These are phyloP conservation scores for Hyparrhenia diplandra DNA, from an alignment of 176 grass and related monocot genomes.

Conservation along the genomic window DNA sequence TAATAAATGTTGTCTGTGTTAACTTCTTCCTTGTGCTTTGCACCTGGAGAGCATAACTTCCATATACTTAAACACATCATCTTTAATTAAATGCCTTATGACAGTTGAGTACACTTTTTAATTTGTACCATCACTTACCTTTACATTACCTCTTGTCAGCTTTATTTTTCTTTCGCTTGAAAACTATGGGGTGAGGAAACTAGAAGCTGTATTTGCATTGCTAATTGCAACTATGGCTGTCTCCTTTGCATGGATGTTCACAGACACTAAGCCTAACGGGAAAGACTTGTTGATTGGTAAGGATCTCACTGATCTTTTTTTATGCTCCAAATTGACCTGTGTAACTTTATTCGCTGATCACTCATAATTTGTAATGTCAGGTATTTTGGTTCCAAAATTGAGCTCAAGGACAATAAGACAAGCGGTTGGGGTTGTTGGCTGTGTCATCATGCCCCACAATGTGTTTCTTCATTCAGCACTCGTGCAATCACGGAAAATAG, in stretches of 20 bases:
- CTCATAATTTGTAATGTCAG: conserved; percentile 31
- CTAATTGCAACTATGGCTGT: conserved; percentile 90
- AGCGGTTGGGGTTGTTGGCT: conserved; percentile 95
- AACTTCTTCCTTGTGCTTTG: conserved; percentile 5
- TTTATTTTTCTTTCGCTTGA: conserved; percentile 96
- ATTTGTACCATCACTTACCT: not conserved
- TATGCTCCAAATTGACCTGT: not conserved
- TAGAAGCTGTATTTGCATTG: conserved; percentile 87
- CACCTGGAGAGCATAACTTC: not conserved
- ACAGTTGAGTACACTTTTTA: not conserved
- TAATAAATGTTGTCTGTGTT: not conserved
- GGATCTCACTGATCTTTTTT: conserved; percentile 19
- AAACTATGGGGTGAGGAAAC: conserved; percentile 96
- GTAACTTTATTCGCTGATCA: conserved; percentile 5
- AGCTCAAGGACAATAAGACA: conserved; percentile 92
- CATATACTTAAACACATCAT: not conserved
- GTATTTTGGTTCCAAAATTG: conserved; percentile 84
- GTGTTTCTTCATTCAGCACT: conserved; percentile 97
- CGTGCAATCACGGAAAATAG: conserved; percentile 90
- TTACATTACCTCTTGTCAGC: conserved; percentile 43
- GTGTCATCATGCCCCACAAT: conserved; percentile 99
- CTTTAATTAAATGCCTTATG: not conserved
- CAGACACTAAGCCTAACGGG: conserved; percentile 66
- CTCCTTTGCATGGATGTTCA: conserved; percentile 96
- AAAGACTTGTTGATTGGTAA: conserved; percentile 76